Evolutionary conservation across 169 alveolate genomes (phyloP).

Genomic region (Plasmodium billcollinsi): DNA sequence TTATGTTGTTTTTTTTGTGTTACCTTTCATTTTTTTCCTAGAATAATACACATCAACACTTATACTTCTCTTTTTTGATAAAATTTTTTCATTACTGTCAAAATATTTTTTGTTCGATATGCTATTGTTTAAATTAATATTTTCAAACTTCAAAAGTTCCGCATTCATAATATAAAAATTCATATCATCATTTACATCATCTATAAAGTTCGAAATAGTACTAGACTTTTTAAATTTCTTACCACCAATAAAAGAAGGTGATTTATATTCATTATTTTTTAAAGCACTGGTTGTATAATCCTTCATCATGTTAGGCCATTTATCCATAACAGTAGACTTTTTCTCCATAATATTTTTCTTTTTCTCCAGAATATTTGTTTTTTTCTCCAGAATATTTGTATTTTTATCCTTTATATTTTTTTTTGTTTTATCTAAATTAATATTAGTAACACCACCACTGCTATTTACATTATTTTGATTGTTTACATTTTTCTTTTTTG

Average conservation of each 20-base stretch:
- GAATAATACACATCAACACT: conserved; percentile 51
- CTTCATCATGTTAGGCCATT: not conserved
- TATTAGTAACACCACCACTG: not conserved
- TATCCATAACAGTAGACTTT: conserved; percentile 1
- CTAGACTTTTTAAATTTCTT: conserved; percentile 27
- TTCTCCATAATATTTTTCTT: not conserved
- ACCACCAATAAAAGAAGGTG: not conserved
- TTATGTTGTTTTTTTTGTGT: not conserved
- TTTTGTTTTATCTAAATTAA: conserved; percentile 7
- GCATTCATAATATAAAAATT: not conserved
- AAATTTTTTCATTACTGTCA: not conserved
- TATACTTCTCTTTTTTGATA: conserved; percentile 9
- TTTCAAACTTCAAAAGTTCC: conserved; percentile 3
- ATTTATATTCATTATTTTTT: conserved; percentile 13
- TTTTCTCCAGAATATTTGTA: not conserved
- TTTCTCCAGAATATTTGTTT: not conserved
- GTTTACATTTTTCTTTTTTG: conserved; percentile 10
- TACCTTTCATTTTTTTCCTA: not conserved
- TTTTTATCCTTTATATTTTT: conserved; percentile 15
- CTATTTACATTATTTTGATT: not conserved
- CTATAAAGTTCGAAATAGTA: conserved; percentile 3
- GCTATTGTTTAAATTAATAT: conserved; percentile 7
- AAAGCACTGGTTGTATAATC: not conserved
- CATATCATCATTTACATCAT: conserved; percentile 16
- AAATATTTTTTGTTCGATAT: not conserved